These are phyloP conservation scores for Pythium folliculosum DNA, from an alignment of 352 stramenopile genomes.

Conservation along the genomic window DNA sequence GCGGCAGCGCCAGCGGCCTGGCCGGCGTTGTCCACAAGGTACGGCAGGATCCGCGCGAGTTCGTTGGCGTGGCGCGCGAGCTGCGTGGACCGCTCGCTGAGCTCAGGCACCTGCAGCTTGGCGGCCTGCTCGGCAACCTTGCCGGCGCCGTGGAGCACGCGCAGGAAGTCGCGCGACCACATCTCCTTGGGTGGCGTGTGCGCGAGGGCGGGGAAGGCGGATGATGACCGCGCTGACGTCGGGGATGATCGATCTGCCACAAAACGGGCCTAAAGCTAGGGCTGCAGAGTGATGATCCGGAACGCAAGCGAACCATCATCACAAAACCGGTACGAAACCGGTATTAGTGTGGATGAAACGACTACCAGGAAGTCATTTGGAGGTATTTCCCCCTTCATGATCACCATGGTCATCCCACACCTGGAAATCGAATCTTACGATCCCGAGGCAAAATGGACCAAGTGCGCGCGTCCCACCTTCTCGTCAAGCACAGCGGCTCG, in stretches of 20 bases:
- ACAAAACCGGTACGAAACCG: slow-evolving; percentile 10
- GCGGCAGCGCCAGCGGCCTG: neutral
- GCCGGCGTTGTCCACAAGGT: slow-evolving; percentile 37
- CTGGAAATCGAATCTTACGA: neutral
- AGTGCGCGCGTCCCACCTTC: slow-evolving; percentile 89
- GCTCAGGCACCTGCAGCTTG: slow-evolving; percentile 40
- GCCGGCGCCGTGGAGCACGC: slow-evolving; percentile 64
- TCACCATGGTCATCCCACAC: neutral
- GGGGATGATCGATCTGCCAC: slow-evolving; percentile 8
- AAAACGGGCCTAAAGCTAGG: neutral
- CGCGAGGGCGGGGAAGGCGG: neutral
- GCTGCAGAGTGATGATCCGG: slow-evolving; percentile 1
- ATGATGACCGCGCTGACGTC: slow-evolving; percentile 11
- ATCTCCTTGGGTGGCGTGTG: slow-evolving; percentile 26
- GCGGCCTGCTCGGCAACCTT: slow-evolving; percentile 65
- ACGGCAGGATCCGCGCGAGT: slow-evolving; percentile 47
- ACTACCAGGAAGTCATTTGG: slow-evolving; percentile 11
- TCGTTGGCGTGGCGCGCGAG: slow-evolving; percentile 25
- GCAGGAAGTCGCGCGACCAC: slow-evolving; percentile 72
- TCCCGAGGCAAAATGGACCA: slow-evolving; percentile 44
- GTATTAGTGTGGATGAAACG: neutral
- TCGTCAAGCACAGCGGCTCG: slow-evolving; percentile 95
- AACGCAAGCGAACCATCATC: slow-evolving; percentile 25
- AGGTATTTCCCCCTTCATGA: neutral
- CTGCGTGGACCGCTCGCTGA: slow-evolving; percentile 34